These are phyloP conservation scores for Pythium volutum DNA, from an alignment of 352 stramenopile species.

Conservation along the genomic window DNA sequence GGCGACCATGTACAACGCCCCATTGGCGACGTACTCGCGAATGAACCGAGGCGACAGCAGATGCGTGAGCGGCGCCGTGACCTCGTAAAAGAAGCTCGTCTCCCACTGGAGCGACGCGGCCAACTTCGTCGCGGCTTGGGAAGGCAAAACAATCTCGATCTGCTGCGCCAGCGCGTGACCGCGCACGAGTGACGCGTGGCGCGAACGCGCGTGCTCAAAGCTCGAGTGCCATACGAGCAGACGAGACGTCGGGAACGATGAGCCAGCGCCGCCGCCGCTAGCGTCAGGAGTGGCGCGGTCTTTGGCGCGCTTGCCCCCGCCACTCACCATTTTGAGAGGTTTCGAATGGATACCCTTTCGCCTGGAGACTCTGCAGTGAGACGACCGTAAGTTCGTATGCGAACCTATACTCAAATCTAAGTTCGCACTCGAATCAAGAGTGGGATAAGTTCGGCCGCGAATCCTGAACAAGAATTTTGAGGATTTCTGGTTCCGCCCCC, in stretches of 20 bases:
- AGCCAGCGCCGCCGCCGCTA: slow-evolving; percentile 10
- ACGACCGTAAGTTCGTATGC: neutral
- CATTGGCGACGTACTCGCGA: slow-evolving; percentile 49
- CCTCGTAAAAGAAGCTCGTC: slow-evolving; percentile 80
- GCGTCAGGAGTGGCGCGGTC: slow-evolving; percentile 18
- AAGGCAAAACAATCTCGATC: slow-evolving; percentile 61
- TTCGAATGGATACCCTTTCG: slow-evolving; percentile 3
- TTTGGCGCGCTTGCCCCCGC: slow-evolving; percentile 43
- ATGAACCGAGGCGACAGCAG: slow-evolving; percentile 64
- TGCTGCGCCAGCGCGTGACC: slow-evolving; percentile 66
- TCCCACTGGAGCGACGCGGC: slow-evolving; percentile 68
- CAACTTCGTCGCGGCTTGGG: slow-evolving; percentile 24
- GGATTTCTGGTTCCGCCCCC: too few species aligned
- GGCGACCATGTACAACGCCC: slow-evolving; percentile 63
- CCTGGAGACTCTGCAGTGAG: neutral
- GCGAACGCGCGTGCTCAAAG: slow-evolving; percentile 40
- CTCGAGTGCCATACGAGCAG: slow-evolving; percentile 67
- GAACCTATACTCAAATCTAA: neutral
- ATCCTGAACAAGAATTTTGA: too few species aligned
- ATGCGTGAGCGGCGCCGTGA: slow-evolving; percentile 45
- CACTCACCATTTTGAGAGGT: slow-evolving; percentile 61
- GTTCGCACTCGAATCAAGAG: too few species aligned
- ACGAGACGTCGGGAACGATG: slow-evolving; percentile 34
- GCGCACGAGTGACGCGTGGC: slow-evolving; percentile 40
- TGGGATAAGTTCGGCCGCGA: too few species aligned